phyloP scores from a whole-genome alignment of 352 stramenopile genomes.

The Thraustochytrium sp. region DNA sequence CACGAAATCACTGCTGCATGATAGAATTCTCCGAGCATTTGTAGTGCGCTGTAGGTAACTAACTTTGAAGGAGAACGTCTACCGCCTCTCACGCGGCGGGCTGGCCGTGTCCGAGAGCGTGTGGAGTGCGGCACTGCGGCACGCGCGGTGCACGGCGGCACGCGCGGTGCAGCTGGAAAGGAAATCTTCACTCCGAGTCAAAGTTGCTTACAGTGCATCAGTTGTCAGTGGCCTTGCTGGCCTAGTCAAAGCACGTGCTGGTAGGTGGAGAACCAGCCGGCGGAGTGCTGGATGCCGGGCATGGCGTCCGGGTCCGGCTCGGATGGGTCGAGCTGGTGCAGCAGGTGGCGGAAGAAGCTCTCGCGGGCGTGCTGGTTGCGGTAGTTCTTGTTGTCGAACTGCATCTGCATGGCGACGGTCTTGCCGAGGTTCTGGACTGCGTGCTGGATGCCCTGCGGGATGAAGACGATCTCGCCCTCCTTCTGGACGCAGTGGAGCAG shows the following conservation, averaged over 20 bases:
- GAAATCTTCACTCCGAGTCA: too few species aligned
- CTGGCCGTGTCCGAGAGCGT: too few species aligned
- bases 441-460: slow-evolving; percentile 14
- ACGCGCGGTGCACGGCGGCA: too few species aligned
- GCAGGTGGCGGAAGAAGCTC: neutral
- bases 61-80: too few species aligned
- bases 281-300: neutral
- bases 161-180: too few species aligned
- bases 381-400: slow-evolving; percentile 55
- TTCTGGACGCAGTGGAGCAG: slow-evolving; percentile 34
- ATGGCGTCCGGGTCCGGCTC: slow-evolving; percentile 21
- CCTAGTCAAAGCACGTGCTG: too few species aligned
- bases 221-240: too few species aligned
- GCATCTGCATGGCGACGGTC: slow-evolving; percentile 53
- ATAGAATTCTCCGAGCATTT: neutral
- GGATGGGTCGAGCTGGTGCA: neutral
- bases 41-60: neutral
- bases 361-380: neutral
- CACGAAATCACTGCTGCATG: slow-evolving; percentile 18
- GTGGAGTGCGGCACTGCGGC: too few species aligned
- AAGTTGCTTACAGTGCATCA: too few species aligned
- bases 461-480: slow-evolving; percentile 39
- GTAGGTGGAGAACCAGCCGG: too few species aligned
- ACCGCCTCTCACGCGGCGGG: too few species aligned
- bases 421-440: slow-evolving; percentile 32